These are phyloP conservation scores for Chimonanthus salicifolius DNA, from an alignment of 164 flowering plant genomes.

Conservation along the genomic window DNA sequence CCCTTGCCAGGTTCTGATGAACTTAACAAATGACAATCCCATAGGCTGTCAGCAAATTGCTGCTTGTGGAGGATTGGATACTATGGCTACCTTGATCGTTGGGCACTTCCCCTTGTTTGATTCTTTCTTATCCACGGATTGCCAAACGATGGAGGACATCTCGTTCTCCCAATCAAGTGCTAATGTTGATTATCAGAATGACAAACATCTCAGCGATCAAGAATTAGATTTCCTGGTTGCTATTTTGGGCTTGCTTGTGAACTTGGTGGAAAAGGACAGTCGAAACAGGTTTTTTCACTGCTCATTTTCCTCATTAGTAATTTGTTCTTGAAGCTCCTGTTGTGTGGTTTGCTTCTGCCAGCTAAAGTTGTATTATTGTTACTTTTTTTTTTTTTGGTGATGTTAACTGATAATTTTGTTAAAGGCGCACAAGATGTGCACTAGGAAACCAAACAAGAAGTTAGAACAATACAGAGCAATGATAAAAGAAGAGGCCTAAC, in stretches of 20 bases:
- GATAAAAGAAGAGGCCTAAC: no score
- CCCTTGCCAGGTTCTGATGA: slow-evolving; percentile 82
- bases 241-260: slow-evolving; percentile 90
- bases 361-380: neutral
- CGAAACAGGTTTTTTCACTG: slow-evolving; percentile 55
- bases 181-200: slow-evolving; percentile 27
- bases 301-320: neutral
- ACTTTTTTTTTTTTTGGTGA: neutral
- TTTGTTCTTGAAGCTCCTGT: neutral
- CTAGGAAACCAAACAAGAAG: no score
- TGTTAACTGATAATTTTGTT: neutral
- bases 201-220: slow-evolving; percentile 58
- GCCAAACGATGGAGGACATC: slow-evolving; percentile 18
- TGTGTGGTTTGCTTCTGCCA: neutral
- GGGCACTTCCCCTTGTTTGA: slow-evolving; percentile 73
- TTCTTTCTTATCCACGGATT: slow-evolving; percentile 22
- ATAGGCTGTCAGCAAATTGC: slow-evolving; percentile 93
- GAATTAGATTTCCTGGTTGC: slow-evolving; percentile 95
- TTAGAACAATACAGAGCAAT: no score
- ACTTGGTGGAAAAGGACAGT: slow-evolving; percentile 92
- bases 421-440: no score
- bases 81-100: slow-evolving; percentile 65
- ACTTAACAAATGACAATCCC: slow-evolving; percentile 89
- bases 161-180: slow-evolving; percentile 15
- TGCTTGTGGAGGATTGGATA: slow-evolving; percentile 77